Evolutionary conservation across 2,329 filamentous ascomycete species (phyloP).

Genomic region (Apiospora marii): DNA sequence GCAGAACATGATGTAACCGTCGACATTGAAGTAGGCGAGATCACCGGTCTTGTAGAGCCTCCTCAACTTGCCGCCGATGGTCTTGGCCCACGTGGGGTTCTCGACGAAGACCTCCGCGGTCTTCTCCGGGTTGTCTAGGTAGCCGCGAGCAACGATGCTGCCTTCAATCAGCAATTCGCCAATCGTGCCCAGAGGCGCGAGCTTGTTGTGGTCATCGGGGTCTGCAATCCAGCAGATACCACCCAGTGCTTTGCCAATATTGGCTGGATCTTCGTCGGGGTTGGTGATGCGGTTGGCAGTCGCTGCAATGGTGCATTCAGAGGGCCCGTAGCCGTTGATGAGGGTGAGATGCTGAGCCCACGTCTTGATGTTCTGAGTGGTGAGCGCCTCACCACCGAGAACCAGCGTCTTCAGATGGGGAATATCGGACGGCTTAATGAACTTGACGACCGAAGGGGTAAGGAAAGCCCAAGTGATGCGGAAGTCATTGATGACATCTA

Average conservation of each 20-base stretch:
- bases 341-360: conserved; percentile 16
- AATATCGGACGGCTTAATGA: conserved; percentile 25
- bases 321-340: conserved; percentile 21
- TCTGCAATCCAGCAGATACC: conserved; percentile 27
- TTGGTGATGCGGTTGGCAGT: neutral
- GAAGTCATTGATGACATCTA: conserved; percentile 24
- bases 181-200: conserved; percentile 28
- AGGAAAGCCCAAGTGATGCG: conserved; percentile 27
- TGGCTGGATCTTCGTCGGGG: neutral
- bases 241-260: conserved; percentile 22
- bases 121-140: conserved; percentile 39
- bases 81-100: conserved; percentile 27
- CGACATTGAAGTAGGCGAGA: conserved; percentile 38
- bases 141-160: conserved; percentile 36
- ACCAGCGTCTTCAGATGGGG: neutral
- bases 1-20: conserved; percentile 43
- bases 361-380: neutral
- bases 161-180: conserved; percentile 33
- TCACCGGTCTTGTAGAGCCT: conserved; percentile 34
- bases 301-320: conserved; percentile 11
- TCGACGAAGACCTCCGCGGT: conserved; percentile 35
- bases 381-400: conserved; percentile 2
- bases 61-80: conserved; percentile 24
- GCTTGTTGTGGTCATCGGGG: conserved; percentile 26
- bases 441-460: conserved; percentile 25